Evolutionary conservation across 2,329 filamentous ascomycete genomes (phyloP), one percentile per base, ranked within the genome.

Genomic region (Alternaria brassicae): DNA sequence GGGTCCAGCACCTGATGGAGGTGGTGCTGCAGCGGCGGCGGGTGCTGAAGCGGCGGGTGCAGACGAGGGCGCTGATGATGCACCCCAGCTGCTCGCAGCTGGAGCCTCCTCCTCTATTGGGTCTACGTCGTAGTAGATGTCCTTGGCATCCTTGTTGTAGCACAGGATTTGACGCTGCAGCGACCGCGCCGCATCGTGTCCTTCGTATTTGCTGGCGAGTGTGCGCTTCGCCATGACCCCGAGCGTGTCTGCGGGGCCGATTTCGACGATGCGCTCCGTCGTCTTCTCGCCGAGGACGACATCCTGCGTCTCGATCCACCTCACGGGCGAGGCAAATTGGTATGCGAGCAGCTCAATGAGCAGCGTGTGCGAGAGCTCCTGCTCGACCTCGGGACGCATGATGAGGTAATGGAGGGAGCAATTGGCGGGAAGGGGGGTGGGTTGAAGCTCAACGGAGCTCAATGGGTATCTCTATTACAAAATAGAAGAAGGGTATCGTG

Each of bases 301-400:
- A 94, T 99, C 95, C 83, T 99, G 95, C 55, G 95, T 99, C 83
- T 99, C 95, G 81, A 99, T 99, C 95, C 95, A 99, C 89, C 95
- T 90, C 72, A 99, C 95, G 50, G 95, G 95, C 54, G 94, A 98
- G 73, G 95, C 95, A 81, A 99, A 99, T 80, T 99, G 95, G 82
- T 98, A 99, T 84, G 95, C 95, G 71, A 99, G 89, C 67, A 99
- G 91, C 89, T 99, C 95, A 69, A 99, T 92, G 78, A 99, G 91
- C 81, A 99, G 88, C 70, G 94, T 98, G 82, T 99, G 94, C 77
- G 95, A 91, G 81, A 99, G 91, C 85, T 99, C 95, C 83, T 99
- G 95, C 89, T 99, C 94, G 81, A 98, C 86, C 88, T 99, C 95
- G 80, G 95, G 95, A 85, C 92, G 92, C 94, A 98, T 98, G 73